Conservation (phyloP, 257 asterid species). For the Lycium barbarum region DNA sequence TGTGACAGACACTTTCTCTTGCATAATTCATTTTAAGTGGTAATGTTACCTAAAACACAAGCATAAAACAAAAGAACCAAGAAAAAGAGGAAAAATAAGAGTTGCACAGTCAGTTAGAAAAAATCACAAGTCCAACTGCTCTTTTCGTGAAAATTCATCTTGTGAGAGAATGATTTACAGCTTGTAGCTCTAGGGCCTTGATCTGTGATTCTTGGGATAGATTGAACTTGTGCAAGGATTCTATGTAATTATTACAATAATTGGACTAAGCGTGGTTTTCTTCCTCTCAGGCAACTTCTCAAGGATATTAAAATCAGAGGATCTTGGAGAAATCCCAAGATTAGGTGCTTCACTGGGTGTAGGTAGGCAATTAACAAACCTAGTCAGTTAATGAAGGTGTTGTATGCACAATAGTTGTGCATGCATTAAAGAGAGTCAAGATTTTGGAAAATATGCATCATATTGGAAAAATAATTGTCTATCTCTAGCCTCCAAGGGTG, state of each 20-base stretch:
- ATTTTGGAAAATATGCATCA: background rate
- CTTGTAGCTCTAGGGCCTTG: background rate
- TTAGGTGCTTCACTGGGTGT: background rate
- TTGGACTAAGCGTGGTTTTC: constrained; percentile 10
- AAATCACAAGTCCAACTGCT: background rate
- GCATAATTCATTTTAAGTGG: background rate
- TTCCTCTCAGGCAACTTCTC: background rate
- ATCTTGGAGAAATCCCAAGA: background rate
- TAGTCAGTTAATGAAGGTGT: constrained; percentile 3
- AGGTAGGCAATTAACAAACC: background rate
- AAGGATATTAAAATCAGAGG: background rate
- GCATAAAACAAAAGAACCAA: background rate
- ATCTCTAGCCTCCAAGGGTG: too few species aligned
- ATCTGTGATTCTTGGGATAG: background rate
- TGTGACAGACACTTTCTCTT: background rate
- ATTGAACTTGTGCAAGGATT: background rate
- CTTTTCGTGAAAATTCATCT: constrained; percentile 13
- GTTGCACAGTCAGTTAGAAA: background rate
- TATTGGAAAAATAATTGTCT: too few species aligned
- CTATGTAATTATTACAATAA: background rate
- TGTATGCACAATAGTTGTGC: constrained; percentile 6
- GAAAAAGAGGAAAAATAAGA: background rate
- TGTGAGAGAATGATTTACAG: constrained; percentile 1
- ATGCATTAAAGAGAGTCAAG: background rate
- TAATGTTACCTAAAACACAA: background rate